Base-by-base conservation (phyloP, 169 alveolate genomes). In the Plasmodium falciparum region DNA sequence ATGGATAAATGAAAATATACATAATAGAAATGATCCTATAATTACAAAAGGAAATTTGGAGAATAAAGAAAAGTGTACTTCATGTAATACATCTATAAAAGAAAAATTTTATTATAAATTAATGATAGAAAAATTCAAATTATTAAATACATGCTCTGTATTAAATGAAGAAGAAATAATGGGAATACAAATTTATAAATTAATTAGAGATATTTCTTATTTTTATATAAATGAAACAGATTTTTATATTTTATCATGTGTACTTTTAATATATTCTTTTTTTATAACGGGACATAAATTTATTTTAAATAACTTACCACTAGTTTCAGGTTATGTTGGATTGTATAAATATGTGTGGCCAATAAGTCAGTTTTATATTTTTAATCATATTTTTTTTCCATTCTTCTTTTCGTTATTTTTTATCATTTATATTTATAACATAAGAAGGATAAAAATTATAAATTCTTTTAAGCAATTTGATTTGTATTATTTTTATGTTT, bases 281-380 rank as follows among this genome's bases (percentile, higher is more conserved):
- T 78, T 78, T 66, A 20, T 78, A 66, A 66, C 80, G n/a, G 89
- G 89, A 7, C 89, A 78, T n/a, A 78, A 29, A 66, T 65, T 78
- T 78, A 56, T 78, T 11, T 8, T 78, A 47, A 78, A 49, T 50
- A 52, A 29, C 26, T 29, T 78, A 12, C 89, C 89, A 15, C 15
- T 78, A 20, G 54, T 45, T 33, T 15, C 89, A 59, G 89, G 72
- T 2, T 78, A 65, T 56, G 66, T 52, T n/a, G 89, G 89, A 9
- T 65, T 78, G 9, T 52, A 67, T 15, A 78, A 45, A 52, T 78
- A 78, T 78, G 70, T 50, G 3, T 78, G 89, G 89, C 89, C 89
- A 3, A 3, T 78, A 49, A 65, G 89, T 66, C 89, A 78, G 59
- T 9, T 78, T 4, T 78, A 78, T 33, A 49, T 65, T n/a, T 63